phyloP scores from a whole-genome alignment of 441 rosid species.

The Erodium moschatum region DNA sequence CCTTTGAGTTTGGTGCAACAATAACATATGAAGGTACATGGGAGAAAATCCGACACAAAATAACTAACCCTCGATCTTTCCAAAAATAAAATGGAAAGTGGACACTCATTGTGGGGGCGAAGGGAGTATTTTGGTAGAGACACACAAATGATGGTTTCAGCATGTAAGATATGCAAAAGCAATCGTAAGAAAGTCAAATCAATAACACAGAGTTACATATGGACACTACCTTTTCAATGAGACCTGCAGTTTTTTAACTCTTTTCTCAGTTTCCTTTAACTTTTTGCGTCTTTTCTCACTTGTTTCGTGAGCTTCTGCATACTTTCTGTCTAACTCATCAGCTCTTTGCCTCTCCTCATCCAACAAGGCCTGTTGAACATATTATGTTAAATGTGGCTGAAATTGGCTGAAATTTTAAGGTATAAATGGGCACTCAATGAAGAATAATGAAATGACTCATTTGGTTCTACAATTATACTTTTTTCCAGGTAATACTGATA shows the following conservation, averaged over 20 bases:
- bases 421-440: background rate
- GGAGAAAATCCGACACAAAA: background rate
- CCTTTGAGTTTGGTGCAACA: background rate
- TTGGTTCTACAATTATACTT: background rate
- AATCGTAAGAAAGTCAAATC: constrained; percentile 9
- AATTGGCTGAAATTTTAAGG: background rate
- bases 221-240: constrained; percentile 72
- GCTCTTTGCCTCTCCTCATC: constrained; percentile 64
- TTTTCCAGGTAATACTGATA: background rate
- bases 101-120: background rate
- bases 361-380: constrained; percentile 43
- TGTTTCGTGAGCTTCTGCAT: constrained; percentile 49
- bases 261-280: constrained; percentile 66
- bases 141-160: background rate
- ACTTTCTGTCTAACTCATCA: constrained; percentile 54
- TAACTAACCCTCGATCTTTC: background rate
- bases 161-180: background rate
- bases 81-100: background rate
- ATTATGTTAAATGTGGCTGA: background rate
- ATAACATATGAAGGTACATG: background rate
- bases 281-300: constrained; percentile 61
- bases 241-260: constrained; percentile 68
- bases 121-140: background rate
- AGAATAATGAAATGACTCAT: background rate
- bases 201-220: constrained; percentile 13